Conservation (phyloP, 768 basidiomycete genomes). For the Rhizopogon sp. region DNA sequence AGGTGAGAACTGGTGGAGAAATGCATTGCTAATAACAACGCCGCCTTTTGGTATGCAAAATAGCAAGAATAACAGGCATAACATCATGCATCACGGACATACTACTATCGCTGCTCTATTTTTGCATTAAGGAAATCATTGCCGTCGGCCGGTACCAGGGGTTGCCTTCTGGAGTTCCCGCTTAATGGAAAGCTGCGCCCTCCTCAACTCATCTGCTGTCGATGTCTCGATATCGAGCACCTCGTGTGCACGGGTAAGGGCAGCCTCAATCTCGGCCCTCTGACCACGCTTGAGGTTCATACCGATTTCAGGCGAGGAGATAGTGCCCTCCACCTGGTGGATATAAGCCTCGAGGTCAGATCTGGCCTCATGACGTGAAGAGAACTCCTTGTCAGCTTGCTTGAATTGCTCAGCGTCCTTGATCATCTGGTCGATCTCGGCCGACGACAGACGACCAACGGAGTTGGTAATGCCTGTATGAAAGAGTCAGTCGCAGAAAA, state of each 20-base stretch:
- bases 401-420: constrained; percentile 99
- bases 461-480: constrained; percentile 91
- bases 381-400: constrained; percentile 96
- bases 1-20: no score
- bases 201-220: constrained; percentile 89
- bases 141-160: constrained; percentile 66
- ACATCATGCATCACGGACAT: constrained; percentile 12
- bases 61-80: constrained; percentile 9
- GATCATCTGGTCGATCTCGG: constrained; percentile 99
- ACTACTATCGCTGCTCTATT: constrained; percentile 11
- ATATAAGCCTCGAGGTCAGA: constrained; percentile 97
- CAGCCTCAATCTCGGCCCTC: constrained; percentile 90
- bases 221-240: constrained; percentile 98
- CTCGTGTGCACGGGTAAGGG: constrained; percentile 97
- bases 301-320: constrained; percentile 93
- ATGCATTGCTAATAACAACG: constrained; percentile 1
- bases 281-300: constrained; percentile 99
- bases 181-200: constrained; percentile 93
- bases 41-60: constrained; percentile 9
- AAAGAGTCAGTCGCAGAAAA: constrained; percentile 7
- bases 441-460: constrained; percentile 94
- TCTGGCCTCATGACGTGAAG: constrained; percentile 95
- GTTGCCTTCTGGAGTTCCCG: constrained; percentile 98
- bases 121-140: constrained; percentile 3
- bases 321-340: constrained; percentile 93